phyloP scores from a whole-genome alignment of 129 eudicot genomes.

The Centaurea solstitialis region DNA sequence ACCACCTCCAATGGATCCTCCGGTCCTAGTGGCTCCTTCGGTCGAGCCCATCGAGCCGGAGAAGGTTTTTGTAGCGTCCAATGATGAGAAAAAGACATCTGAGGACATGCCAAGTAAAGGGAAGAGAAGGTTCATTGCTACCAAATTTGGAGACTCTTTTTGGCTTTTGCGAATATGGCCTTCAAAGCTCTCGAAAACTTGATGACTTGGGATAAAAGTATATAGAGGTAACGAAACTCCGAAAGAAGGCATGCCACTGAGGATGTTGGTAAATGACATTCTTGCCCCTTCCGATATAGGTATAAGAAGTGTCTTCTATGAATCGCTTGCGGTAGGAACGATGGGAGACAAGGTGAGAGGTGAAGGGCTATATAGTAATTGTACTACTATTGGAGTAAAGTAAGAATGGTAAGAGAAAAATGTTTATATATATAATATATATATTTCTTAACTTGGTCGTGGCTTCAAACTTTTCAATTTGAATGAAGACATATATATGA shows the following conservation, averaged over 20 bases:
- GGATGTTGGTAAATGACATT: slow-evolving; percentile 22
- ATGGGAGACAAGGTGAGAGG: slow-evolving; percentile 6
- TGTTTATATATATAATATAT: background rate
- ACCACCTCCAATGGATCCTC: slow-evolving; percentile 35
- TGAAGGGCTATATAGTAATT: slow-evolving; percentile 12
- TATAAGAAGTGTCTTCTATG: slow-evolving; percentile 18
- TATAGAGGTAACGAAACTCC: slow-evolving; percentile 12
- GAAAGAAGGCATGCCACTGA: background rate
- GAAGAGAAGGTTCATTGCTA: slow-evolving; percentile 44
- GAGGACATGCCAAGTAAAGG: slow-evolving; percentile 32
- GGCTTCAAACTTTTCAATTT: too few species aligned
- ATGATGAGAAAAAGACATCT: slow-evolving; percentile 28
- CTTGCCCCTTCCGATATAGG: slow-evolving; percentile 9
- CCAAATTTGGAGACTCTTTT: slow-evolving; percentile 38
- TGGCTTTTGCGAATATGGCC: slow-evolving; percentile 63
- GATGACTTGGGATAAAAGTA: slow-evolving; percentile 28
- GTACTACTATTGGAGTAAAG: background rate
- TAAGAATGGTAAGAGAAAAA: slow-evolving; percentile 4
- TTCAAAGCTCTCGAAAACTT: slow-evolving; percentile 52
- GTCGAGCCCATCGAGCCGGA: slow-evolving; percentile 28
- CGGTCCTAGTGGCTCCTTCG: slow-evolving; percentile 28
- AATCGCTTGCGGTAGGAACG: background rate
- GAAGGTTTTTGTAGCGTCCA: slow-evolving; percentile 28
- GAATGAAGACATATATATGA: too few species aligned
- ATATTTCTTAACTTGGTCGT: too few species aligned